Evolutionary conservation across 495 filamentous ascomycete genomes (phyloP).

Genomic region (Hyaloscypha finlandica): DNA sequence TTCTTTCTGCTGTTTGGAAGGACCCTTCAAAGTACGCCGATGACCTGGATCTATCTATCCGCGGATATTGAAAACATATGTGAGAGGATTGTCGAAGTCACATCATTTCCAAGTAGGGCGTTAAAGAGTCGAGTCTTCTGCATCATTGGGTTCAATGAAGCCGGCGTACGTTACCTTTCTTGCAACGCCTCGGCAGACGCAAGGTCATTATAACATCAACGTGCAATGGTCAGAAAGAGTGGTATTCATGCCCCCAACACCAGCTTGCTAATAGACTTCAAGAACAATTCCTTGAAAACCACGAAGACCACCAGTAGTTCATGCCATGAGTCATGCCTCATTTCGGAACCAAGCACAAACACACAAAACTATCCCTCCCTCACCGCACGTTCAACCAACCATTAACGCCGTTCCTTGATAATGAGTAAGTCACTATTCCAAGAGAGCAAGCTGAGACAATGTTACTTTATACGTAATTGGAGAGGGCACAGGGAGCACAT

Average conservation of each 20-base stretch:
- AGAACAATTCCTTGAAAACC: neutral
- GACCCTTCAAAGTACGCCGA: no score
- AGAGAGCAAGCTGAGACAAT: neutral
- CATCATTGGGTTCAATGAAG: no score
- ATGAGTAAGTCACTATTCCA: neutral
- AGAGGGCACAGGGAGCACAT: neutral
- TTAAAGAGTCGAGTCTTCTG: no score
- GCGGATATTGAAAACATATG: no score
- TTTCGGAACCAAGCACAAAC: neutral
- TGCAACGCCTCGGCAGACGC: no score
- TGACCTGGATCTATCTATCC: no score
- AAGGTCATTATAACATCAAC: no score
- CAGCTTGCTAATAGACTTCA: slow-evolving; percentile 1
- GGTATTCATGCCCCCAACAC: slow-evolving; percentile 7
- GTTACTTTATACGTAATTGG: neutral
- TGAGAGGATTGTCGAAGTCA: no score
- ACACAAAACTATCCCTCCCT: neutral
- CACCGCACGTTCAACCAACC: neutral
- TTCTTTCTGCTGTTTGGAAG: no score
- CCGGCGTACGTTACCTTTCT: no score
- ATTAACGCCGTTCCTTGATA: neutral
- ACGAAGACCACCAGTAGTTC: neutral
- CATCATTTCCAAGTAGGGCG: no score
- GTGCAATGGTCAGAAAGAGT: neutral
- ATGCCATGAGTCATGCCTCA: neutral